A percentile compares a stretch with the other conserved stretches of the same genome.
These are phyloP conservation scores for Nemania abortiva DNA, from an alignment of 2,329 filamentous ascomycete species.

Conservation along the genomic window DNA sequence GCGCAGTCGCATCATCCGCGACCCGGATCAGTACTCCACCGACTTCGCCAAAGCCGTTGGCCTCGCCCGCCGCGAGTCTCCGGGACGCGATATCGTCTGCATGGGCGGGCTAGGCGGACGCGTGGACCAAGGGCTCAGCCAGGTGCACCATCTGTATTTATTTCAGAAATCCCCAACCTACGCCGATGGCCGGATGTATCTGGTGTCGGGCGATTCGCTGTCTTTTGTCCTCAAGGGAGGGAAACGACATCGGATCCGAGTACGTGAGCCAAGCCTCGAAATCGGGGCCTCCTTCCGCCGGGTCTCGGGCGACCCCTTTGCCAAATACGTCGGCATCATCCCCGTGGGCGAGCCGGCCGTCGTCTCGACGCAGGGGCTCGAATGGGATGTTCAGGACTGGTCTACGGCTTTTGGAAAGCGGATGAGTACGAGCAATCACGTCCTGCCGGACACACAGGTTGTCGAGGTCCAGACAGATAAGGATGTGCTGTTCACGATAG, in stretches of 20 bases:
- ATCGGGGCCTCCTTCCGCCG: conserved; percentile 11
- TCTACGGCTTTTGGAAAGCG: conserved; percentile 78
- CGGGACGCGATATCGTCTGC: conserved; percentile 73
- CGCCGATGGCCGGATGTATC: conserved; percentile 72
- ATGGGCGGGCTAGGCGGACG: conserved; percentile 89
- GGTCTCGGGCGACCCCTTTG: conserved; percentile 65
- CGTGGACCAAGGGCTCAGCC: conserved; percentile 90
- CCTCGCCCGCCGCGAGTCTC: conserved; percentile 41
- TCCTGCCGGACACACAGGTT: conserved; percentile 68
- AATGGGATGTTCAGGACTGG: conserved; percentile 93
- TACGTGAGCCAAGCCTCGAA: conserved; percentile 59
- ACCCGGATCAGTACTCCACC: conserved; percentile 86
- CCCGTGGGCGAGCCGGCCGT: conserved; percentile 81
- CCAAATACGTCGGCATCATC: conserved; percentile 85
- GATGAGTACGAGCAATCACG: conserved; percentile 85
- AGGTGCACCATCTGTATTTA: conserved; percentile 85
- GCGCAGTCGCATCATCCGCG: conserved; percentile 73
- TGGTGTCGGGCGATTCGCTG: conserved; percentile 84
- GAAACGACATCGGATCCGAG: conserved; percentile 72
- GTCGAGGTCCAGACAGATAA: conserved; percentile 73
- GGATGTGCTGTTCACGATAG: conserved; percentile 81
- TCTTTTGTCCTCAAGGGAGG: conserved; percentile 79
- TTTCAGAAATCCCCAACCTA: conserved; percentile 65
- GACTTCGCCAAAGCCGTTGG: conserved; percentile 87
- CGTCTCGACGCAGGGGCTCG: conserved; percentile 84